phyloP scores from a whole-genome alignment of 768 basidiomycete genomes.

The Clavulina sp. region DNA sequence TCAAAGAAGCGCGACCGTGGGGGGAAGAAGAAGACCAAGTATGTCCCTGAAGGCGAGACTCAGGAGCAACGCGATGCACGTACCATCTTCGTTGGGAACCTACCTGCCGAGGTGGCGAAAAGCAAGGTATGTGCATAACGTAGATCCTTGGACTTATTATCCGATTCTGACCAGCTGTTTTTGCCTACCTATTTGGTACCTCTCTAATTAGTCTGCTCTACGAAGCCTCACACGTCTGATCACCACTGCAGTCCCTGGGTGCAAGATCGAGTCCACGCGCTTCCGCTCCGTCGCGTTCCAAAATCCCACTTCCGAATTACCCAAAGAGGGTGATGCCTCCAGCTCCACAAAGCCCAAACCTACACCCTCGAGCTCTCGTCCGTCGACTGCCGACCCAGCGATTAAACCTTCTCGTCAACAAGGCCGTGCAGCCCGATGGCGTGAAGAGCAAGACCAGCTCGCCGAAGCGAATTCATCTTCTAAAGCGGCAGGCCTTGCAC shows the following conservation, averaged over 20 bases:
- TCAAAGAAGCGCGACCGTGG: not conserved
- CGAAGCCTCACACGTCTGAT: constrained; percentile 68
- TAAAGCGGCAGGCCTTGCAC: not conserved
- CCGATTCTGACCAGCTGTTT: not conserved
- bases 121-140: constrained; percentile 38
- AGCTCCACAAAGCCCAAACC: constrained; percentile 17
- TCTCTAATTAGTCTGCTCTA: constrained; percentile 45
- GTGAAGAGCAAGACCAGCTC: constrained; percentile 2
- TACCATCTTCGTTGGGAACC: constrained; percentile 85
- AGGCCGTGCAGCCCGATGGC: constrained; percentile 12
- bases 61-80: constrained; percentile 53
- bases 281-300: constrained; percentile 91
- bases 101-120: constrained; percentile 58
- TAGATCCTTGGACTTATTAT: not conserved
- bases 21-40: constrained; percentile 23
- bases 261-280: constrained; percentile 81
- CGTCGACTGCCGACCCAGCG: constrained; percentile 23
- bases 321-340: constrained; percentile 23
- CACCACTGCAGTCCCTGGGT: constrained; percentile 45
- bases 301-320: constrained; percentile 50
- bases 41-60: constrained; percentile 52
- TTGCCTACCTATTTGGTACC: constrained; percentile 1
- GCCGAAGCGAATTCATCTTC: not conserved
- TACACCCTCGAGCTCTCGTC: not conserved
- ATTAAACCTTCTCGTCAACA: constrained; percentile 11